Evolutionary conservation across 306 rosid species (phyloP).

Genomic region (Malus orientalis): DNA sequence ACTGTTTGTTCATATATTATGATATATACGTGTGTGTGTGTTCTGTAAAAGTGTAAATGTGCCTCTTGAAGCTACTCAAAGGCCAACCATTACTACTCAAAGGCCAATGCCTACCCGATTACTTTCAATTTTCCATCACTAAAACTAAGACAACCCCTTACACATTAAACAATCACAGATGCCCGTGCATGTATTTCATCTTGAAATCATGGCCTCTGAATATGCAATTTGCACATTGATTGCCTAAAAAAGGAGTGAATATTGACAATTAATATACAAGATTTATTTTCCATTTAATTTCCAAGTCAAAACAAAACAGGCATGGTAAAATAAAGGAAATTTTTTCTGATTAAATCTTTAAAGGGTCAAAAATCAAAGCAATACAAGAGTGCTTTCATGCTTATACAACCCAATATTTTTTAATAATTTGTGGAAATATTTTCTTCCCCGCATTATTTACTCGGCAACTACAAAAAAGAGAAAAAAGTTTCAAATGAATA

Average conservation of each 20-base stretch:
- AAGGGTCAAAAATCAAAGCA: not conserved
- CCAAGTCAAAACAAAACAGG: not conserved
- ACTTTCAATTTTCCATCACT: not conserved
- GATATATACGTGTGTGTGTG: too few species aligned
- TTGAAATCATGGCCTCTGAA: not conserved
- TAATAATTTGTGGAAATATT: not conserved
- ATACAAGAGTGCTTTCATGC: not conserved
- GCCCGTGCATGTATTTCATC: not conserved
- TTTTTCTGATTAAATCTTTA: not conserved
- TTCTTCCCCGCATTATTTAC: not conserved
- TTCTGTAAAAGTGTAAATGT: not conserved
- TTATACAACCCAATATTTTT: not conserved
- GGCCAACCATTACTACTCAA: too few species aligned
- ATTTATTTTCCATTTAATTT: too few species aligned
- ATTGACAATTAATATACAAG: too few species aligned
- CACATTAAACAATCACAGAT: not conserved
- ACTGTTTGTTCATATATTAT: not conserved
- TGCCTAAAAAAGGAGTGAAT: not conserved
- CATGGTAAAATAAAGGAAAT: not conserved
- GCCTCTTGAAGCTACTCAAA: not conserved
- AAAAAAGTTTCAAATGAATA: slow-evolving; percentile 28
- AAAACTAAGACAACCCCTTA: not conserved
- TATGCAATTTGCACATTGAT: not conserved
- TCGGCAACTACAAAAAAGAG: not conserved
- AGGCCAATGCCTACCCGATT: not conserved